Percentiles rank a stretch among this genome's conserved stretches.
phyloP scores from a whole-genome alignment of 805 yeast genomes.

The Zygoascus bituminiphila region DNA sequence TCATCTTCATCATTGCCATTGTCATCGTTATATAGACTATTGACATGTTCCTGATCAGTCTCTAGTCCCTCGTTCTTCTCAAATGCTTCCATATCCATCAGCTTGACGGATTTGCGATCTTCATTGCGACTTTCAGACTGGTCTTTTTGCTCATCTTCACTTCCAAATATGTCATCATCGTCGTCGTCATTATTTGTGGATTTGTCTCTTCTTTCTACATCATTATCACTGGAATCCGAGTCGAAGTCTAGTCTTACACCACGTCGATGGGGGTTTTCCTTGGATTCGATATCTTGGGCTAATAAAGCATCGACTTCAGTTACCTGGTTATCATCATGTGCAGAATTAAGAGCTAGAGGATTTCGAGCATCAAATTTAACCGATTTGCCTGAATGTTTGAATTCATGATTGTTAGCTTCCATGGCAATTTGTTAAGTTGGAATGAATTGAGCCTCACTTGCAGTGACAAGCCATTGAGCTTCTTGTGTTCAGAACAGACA shows the following conservation, averaged over 20 bases:
- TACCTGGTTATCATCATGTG: constrained; percentile 11
- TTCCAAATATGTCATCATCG: constrained; percentile 27
- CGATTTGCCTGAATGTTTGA: background rate
- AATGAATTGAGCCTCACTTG: no score
- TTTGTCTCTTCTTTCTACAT: constrained; percentile 12
- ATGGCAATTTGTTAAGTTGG: no score
- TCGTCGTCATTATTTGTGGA: constrained; percentile 20
- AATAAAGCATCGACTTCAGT: constrained; percentile 18
- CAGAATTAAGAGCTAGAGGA: constrained; percentile 16
- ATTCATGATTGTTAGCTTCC: no score
- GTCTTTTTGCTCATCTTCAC: constrained; percentile 7
- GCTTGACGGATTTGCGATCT: constrained; percentile 18
- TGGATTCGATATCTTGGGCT: constrained; percentile 16
- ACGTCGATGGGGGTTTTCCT: constrained; percentile 6
- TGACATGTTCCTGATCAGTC: constrained; percentile 19
- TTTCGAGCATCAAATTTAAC: constrained; percentile 19
- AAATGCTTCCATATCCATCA: constrained; percentile 33
- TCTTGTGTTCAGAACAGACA: no score
- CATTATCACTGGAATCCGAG: constrained; percentile 23
- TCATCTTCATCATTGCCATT: constrained; percentile 23
- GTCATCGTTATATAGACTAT: constrained; percentile 16
- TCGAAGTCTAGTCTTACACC: constrained; percentile 14
- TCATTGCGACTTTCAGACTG: constrained; percentile 1
- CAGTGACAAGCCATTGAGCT: no score
- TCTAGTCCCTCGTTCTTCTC: constrained; percentile 27